Conservation (phyloP, 768 basidiomycete genomes). For the Tricholoma sp. region DNA sequence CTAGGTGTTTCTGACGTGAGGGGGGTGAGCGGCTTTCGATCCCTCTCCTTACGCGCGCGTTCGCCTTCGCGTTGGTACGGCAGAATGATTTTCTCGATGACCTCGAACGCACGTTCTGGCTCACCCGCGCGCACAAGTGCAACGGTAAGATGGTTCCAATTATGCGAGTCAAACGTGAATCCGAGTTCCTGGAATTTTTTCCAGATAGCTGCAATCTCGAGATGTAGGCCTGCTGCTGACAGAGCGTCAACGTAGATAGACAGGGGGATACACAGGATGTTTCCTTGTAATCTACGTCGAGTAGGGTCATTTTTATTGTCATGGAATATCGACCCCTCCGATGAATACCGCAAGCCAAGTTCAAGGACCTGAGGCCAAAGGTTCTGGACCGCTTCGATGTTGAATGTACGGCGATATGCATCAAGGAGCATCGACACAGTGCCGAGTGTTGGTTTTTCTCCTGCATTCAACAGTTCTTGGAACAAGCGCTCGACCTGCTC, state of each 20-base stretch:
- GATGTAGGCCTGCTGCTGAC: constrained; percentile 57
- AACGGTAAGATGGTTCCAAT: constrained; percentile 84
- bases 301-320: constrained; percentile 13
- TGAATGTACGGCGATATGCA: constrained; percentile 56
- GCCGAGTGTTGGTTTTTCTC: constrained; percentile 54
- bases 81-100: constrained; percentile 74
- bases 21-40: constrained; percentile 32
- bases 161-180: constrained; percentile 80
- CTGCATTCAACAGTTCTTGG: constrained; percentile 44
- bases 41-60: constrained; percentile 19
- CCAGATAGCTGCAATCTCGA: constrained; percentile 65
- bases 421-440: constrained; percentile 65
- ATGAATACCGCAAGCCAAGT: constrained; percentile 42
- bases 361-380: constrained; percentile 70
- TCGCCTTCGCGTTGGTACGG: constrained; percentile 40
- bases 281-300: constrained; percentile 27
- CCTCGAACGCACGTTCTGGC: constrained; percentile 76
- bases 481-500: constrained; percentile 56
- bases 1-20: constrained; percentile 31
- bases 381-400: constrained; percentile 48
- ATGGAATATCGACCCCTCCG: constrained; percentile 28
- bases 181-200: constrained; percentile 52
- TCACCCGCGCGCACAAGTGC: constrained; percentile 79
- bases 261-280: constrained; percentile 68
- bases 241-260: constrained; percentile 79